Base-by-base conservation (phyloP, 2,329 filamentous ascomycete species). In the Cryphonectria nitschkei region DNA sequence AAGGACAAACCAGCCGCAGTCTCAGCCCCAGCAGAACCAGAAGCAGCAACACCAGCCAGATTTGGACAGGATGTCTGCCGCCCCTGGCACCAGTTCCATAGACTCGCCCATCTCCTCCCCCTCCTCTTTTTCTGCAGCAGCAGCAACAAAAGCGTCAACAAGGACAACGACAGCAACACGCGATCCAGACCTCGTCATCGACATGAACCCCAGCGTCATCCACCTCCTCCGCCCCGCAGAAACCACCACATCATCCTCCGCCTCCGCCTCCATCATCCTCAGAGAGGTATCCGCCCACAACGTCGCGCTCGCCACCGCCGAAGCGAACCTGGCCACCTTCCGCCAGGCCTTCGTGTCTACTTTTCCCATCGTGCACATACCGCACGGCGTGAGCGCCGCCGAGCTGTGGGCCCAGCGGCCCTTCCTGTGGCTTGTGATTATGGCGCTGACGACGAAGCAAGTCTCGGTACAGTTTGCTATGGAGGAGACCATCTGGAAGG, bases 401-500 rank as follows among this genome's bases (percentile, higher is more conserved):
- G 68, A 69, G 14, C 61, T 69, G 19, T 63, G 34, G 32, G 34
- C 41, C 5, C 68, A 60, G 29, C 56, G 43, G 32, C 68, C 68
- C 16, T 69, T 69, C 19, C 52, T 69, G 29, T 69, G 68, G 68
- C 62, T 69, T 32, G 68, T 69, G 7, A 50, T 64, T 29, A 68
- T 61, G 66, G 52, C 64, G 29, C n/a, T 73, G 52, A 71, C 72
- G 6, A 62, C 22, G 6, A 64, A 43, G 43, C 29, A 43, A 5
- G n/a, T 70, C 6, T 37, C 67, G 2, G 26, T 54, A 34, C 72
- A 73, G 46, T 73, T 73, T 46, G 65, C 70, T 1, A 71, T 73
- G 67, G 72, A 73, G 39, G 67, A 73, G 64, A 73, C 72, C 4
- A 69, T 72, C 22, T 73, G 72, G 72, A 50, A 41, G 9, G 67